These are phyloP conservation scores for Venturiaceae sp. DNA, from an alignment of 2,329 filamentous ascomycete species.

Conservation along the genomic window DNA sequence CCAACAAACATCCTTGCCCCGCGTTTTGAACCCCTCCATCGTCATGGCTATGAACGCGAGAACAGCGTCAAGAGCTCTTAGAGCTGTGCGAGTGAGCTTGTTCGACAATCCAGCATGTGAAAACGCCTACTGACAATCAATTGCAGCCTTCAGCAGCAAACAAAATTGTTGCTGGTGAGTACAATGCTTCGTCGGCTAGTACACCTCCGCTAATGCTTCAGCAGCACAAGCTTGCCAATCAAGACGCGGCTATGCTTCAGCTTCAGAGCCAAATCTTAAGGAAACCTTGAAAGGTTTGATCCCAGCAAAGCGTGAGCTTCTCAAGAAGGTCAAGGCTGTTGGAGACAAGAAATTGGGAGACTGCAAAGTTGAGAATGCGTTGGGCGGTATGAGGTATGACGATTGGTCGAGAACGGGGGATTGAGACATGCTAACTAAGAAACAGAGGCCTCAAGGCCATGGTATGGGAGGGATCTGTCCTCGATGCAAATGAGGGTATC, in stretches of 20 bases:
- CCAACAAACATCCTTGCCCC: background rate
- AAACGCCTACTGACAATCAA: background rate
- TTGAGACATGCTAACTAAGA: conserved; percentile 10
- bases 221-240: conserved; percentile 7
- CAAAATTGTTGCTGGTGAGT: conserved; percentile 5
- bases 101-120: background rate
- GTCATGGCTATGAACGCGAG: conserved; percentile 56
- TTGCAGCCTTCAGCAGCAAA: conserved; percentile 8
- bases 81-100: conserved; percentile 50
- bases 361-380: conserved; percentile 85
- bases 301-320: conserved; percentile 82
- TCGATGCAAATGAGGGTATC: conserved; percentile 94
- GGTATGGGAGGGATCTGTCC: conserved; percentile 96
- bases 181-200: background rate
- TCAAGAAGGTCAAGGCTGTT: conserved; percentile 88
- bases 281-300: conserved; percentile 73
- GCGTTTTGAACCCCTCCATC: conserved; percentile 10
- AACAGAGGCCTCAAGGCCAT: conserved; percentile 79
- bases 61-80: conserved; percentile 52
- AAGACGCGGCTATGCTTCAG: conserved; percentile 56
- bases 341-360: conserved; percentile 77
- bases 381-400: conserved; percentile 79
- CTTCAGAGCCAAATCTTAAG: conserved; percentile 82
- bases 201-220: background rate
- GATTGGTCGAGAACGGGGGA: background rate